Percentiles rank a stretch among this genome's conserved stretches.
These are phyloP conservation scores for Periglandula ipomoeae DNA, from an alignment of 2,329 filamentous ascomycete species.

Conservation along the genomic window DNA sequence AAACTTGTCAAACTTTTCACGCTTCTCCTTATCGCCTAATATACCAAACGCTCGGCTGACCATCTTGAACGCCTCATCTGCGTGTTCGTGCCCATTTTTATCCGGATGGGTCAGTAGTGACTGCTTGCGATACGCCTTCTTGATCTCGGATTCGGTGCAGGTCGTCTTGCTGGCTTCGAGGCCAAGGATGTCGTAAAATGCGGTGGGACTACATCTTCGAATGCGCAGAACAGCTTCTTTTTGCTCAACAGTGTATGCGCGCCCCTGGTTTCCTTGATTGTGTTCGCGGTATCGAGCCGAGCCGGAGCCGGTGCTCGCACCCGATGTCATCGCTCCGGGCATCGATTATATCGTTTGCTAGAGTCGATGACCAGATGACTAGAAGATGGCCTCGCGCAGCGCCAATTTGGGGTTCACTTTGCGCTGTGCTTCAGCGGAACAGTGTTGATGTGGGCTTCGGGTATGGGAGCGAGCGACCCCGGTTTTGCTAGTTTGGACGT, in stretches of 20 bases:
- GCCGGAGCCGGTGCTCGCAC: conserved; percentile 37
- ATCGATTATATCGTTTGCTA: conserved; percentile 15
- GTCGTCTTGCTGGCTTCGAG: conserved; percentile 55
- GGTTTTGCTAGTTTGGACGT: too few species aligned
- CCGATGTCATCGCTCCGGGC: conserved; percentile 43
- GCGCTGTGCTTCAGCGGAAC: too few species aligned
- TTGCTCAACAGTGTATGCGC: conserved; percentile 80
- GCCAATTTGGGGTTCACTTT: too few species aligned
- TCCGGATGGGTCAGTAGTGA: conserved; percentile 93
- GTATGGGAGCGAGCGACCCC: too few species aligned
- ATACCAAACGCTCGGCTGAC: conserved; percentile 90
- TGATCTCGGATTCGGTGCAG: conserved; percentile 76
- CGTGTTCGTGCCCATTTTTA: conserved; percentile 93
- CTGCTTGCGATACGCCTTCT: conserved; percentile 94
- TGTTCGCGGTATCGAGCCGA: conserved; percentile 50
- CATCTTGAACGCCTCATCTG: conserved; percentile 98
- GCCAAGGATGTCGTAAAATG: conserved; percentile 91
- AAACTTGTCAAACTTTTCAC: conserved; percentile 72
- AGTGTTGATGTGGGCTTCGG: too few species aligned
- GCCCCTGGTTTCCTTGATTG: conserved; percentile 66
- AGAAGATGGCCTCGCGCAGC: too few species aligned
- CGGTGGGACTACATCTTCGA: conserved; percentile 70
- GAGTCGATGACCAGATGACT: background rate
- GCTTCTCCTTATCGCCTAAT: conserved; percentile 85
- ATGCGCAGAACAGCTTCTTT: conserved; percentile 87